phyloP scores from a whole-genome alignment of 495 filamentous ascomycete genomes.

The Chaetomium tenue region DNA sequence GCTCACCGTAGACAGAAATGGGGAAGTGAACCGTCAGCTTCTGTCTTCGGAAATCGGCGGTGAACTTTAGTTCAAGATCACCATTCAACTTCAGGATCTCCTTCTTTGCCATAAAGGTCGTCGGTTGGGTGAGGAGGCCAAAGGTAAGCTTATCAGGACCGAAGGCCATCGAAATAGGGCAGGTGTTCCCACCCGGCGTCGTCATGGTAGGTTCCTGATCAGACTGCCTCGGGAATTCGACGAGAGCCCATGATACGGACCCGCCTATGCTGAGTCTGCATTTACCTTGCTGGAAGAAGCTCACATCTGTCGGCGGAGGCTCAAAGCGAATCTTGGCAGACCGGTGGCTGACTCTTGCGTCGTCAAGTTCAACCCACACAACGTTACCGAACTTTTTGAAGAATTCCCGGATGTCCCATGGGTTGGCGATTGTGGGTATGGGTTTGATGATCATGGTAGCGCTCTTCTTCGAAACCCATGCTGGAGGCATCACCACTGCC shows the following conservation, averaged over 20 bases:
- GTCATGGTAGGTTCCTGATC: conserved; percentile 17
- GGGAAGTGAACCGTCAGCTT: conserved; percentile 44
- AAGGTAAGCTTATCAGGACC: conserved; percentile 46
- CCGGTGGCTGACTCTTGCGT: conserved; percentile 15
- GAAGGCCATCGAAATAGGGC: conserved; percentile 35
- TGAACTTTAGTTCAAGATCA: conserved; percentile 28
- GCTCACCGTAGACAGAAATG: neutral
- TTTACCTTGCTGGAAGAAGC: conserved; percentile 24
- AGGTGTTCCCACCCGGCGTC: conserved; percentile 32
- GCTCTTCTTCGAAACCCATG: conserved; percentile 31
- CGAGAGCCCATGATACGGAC: neutral
- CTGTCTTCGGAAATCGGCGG: conserved; percentile 45
- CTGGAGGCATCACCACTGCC: conserved; percentile 21
- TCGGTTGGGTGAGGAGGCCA: conserved; percentile 50
- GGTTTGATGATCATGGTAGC: conserved; percentile 29
- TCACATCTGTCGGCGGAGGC: conserved; percentile 35
- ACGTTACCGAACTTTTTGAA: conserved; percentile 37
- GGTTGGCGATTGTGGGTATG: conserved; percentile 29
- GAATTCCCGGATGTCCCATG: conserved; percentile 29
- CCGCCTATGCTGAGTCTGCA: conserved; percentile 18
- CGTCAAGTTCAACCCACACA: conserved; percentile 38
- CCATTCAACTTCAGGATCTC: conserved; percentile 23
- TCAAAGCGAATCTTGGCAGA: conserved; percentile 38
- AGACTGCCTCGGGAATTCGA: conserved; percentile 19
- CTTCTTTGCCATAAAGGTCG: conserved; percentile 52